Percentiles rank a stretch among this genome's conserved stretches.
These are phyloP conservation scores for Candolleomyces eurysporus DNA, from an alignment of 768 basidiomycete genomes.

Conservation along the genomic window DNA sequence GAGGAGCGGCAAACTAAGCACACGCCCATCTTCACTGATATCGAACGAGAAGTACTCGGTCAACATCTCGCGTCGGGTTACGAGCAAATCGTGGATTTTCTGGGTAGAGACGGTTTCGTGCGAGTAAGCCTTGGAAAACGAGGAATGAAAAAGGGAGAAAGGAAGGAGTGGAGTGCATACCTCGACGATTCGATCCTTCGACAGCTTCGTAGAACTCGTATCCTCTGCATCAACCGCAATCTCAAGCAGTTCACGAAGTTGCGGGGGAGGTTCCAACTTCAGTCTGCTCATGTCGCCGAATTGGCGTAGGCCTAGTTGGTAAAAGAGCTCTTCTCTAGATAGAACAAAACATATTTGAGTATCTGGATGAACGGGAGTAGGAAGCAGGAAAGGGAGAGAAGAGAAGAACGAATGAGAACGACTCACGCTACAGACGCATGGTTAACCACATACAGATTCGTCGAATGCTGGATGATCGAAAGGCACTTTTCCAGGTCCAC, in stretches of 20 bases:
- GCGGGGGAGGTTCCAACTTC: constrained; percentile 80
- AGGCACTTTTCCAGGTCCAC: constrained; percentile 73
- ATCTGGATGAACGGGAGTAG: too few species aligned
- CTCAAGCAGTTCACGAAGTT: constrained; percentile 64
- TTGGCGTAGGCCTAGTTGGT: constrained; percentile 88
- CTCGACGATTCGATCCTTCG: constrained; percentile 64
- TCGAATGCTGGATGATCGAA: constrained; percentile 83
- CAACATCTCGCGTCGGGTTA: constrained; percentile 75
- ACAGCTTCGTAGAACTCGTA: constrained; percentile 51
- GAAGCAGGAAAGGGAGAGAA: background rate
- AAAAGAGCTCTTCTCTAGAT: constrained; percentile 92
- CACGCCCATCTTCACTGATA: constrained; percentile 61
- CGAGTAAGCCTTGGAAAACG: background rate
- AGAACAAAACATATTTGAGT: too few species aligned
- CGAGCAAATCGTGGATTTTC: constrained; percentile 64
- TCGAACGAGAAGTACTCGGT: constrained; percentile 85
- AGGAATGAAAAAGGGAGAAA: background rate
- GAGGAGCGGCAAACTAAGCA: constrained; percentile 81
- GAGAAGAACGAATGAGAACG: background rate
- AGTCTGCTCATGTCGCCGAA: constrained; percentile 81
- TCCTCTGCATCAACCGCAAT: constrained; percentile 77
- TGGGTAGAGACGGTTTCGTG: constrained; percentile 23
- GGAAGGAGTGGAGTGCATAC: constrained; percentile 34
- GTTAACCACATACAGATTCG: constrained; percentile 87
- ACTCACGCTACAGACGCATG: constrained; percentile 82